A percentile compares a stretch with the other conserved stretches of the same genome.
Conservation (phyloP, 2,329 filamentous ascomycete genomes). For the Colletotrichum truncatum region DNA sequence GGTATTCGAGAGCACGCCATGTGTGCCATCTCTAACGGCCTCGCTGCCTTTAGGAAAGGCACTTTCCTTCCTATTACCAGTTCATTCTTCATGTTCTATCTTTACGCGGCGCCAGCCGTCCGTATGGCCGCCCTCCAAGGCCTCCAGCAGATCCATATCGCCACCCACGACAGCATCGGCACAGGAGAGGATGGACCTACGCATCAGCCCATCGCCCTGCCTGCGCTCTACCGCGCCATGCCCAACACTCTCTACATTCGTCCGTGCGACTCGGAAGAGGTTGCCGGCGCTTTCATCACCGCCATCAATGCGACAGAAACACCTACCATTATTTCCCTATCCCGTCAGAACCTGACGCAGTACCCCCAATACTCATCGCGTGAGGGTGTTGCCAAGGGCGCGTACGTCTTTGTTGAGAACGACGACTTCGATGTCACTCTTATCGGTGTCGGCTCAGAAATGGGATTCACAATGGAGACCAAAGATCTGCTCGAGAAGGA, state of each 20-base stretch:
- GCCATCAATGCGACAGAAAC: slow-evolving; percentile 52
- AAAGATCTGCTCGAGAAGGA: slow-evolving; percentile 47
- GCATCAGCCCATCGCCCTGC: slow-evolving; percentile 68
- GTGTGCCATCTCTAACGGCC: slow-evolving; percentile 64
- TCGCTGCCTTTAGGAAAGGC: slow-evolving; percentile 64
- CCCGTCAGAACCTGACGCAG: slow-evolving; percentile 50
- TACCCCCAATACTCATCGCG: slow-evolving; percentile 55
- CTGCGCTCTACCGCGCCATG: slow-evolving; percentile 68
- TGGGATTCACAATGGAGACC: slow-evolving; percentile 43
- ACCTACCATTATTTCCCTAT: slow-evolving; percentile 58
- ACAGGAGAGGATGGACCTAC: slow-evolving; percentile 70
- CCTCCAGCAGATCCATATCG: slow-evolving; percentile 66
- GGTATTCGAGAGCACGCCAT: slow-evolving; percentile 71
- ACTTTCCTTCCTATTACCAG: slow-evolving; percentile 67
- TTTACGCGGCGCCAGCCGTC: slow-evolving; percentile 64
- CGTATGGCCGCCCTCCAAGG: slow-evolving; percentile 68
- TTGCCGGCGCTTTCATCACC: slow-evolving; percentile 60
- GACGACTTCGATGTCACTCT: slow-evolving; percentile 54
- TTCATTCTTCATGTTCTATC: slow-evolving; percentile 71
- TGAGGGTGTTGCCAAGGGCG: slow-evolving; percentile 51
- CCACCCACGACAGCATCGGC: slow-evolving; percentile 69
- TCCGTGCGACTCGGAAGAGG: slow-evolving; percentile 67
- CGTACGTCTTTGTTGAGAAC: slow-evolving; percentile 56
- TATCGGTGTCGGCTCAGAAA: slow-evolving; percentile 49
- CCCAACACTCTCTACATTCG: slow-evolving; percentile 70